Evolutionary conservation across 108 stramenopile species (phyloP).

Genomic region (Nitzschia sp.): DNA sequence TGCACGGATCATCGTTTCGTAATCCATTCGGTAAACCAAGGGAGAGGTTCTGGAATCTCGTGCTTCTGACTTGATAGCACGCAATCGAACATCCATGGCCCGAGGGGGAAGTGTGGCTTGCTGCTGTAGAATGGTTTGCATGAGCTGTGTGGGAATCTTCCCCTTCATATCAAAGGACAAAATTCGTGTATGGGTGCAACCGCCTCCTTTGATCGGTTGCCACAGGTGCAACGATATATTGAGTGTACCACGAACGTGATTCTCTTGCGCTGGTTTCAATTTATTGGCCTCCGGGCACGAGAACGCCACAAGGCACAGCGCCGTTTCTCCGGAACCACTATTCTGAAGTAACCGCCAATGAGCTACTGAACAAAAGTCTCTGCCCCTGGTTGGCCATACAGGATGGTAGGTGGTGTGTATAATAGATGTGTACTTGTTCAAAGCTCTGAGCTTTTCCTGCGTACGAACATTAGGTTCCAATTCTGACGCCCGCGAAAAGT

Average conservation of each 20-base stretch:
- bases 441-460: neutral
- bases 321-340: slow-evolving; percentile 10
- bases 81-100: slow-evolving; percentile 8
- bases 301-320: slow-evolving; percentile 36
- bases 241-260: slow-evolving; percentile 35
- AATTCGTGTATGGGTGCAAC: slow-evolving; percentile 27
- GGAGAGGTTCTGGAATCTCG: neutral
- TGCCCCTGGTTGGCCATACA: slow-evolving; percentile 50
- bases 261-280: slow-evolving; percentile 12
- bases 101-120: slow-evolving; percentile 35
- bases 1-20: neutral
- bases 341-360: slow-evolving; percentile 41
- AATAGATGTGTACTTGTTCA: slow-evolving; percentile 39
- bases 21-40: slow-evolving; percentile 4
- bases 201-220: neutral
- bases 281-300: slow-evolving; percentile 35
- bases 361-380: slow-evolving; percentile 44
- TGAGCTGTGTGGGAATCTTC: slow-evolving; percentile 19
- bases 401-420: slow-evolving; percentile 39
- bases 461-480: slow-evolving; percentile 8
- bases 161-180: slow-evolving; percentile 38
- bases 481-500: neutral
- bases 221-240: slow-evolving; percentile 14
- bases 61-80: slow-evolving; percentile 2
- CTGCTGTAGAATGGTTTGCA: slow-evolving; percentile 24